Base-by-base conservation (phyloP, 1,139 yeast species). In the Candida neerlandica region DNA sequence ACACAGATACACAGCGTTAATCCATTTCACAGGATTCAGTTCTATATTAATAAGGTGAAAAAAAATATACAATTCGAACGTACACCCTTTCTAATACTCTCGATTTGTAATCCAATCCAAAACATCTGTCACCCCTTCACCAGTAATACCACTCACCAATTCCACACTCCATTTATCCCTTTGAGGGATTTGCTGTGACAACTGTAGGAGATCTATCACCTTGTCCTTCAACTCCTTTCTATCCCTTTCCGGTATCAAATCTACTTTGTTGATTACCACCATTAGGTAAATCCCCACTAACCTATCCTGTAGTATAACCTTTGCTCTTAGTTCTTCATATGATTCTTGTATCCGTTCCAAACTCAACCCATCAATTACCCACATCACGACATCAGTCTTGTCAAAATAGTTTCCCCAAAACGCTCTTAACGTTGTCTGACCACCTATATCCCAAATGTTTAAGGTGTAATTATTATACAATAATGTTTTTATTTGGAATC, bases 401-500 rank as follows among this genome's bases (percentile, higher is more conserved):
- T 91, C 97, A 62, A 88, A 91, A 67, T 91, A 90, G 67, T 91
- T 91, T 51, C 89, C 83, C 97, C 97, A 90, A 64, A 90, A 90
- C 18, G 89, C 83, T 43, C 97, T 75, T 44, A 90, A 69, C 15
- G 89, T 79, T 12, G 79, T 72, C 64, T 91, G 97, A 0, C 97
- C 97, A 2, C 97, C 97, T 10, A 91, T 84, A 62, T 90, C 97
- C 97, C 92, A 86, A 37, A 84, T 63, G 51, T 83, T 82, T 44
- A 73, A 59, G 37, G 65, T 67, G 55, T 54, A 69, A 26, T 59
- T 66, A 2, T 63, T 53, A 54, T 68, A 62, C 2, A 55, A 50
- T 6, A 78, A 57, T 4, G 82, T 77, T 51, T 71, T 73, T 71
- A 84, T 65, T 69, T 71, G 80, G 67, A 64, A 80, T 49, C 77